Conservation (phyloP, 805 yeast species). For the Lachancea meyersii region DNA sequence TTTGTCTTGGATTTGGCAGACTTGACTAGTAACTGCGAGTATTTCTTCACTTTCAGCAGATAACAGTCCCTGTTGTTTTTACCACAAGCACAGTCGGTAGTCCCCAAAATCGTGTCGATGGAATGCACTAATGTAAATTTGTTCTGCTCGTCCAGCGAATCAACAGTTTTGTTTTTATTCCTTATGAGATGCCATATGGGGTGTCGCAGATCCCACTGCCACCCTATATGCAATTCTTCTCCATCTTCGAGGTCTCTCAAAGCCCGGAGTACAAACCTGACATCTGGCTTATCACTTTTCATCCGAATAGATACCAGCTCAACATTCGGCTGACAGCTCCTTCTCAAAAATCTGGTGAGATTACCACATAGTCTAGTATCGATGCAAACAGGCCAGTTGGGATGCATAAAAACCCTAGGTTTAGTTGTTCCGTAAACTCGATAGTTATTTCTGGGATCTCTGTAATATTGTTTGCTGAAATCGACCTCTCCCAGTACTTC, state of each 20-base stretch:
- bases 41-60: slow-evolving; percentile 54
- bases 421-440: slow-evolving; percentile 61
- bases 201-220: slow-evolving; percentile 85
- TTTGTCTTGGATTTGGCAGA: slow-evolving; percentile 42
- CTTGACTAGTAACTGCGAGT: slow-evolving; percentile 52
- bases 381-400: slow-evolving; percentile 55
- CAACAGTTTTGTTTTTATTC: slow-evolving; percentile 41
- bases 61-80: slow-evolving; percentile 46
- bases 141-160: slow-evolving; percentile 46
- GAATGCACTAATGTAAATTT: slow-evolving; percentile 53
- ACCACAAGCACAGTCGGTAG: slow-evolving; percentile 54
- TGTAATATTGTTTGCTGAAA: slow-evolving; percentile 54
- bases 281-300: slow-evolving; percentile 30
- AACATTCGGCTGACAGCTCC: slow-evolving; percentile 73
- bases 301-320: slow-evolving; percentile 45
- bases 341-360: slow-evolving; percentile 63
- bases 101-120: slow-evolving; percentile 54
- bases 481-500: slow-evolving; percentile 73
- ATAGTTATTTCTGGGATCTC: slow-evolving; percentile 71
- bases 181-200: slow-evolving; percentile 57
- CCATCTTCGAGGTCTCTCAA: slow-evolving; percentile 50
- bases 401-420: slow-evolving; percentile 52
- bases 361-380: slow-evolving; percentile 82
- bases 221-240: slow-evolving; percentile 69
- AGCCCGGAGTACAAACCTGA: slow-evolving; percentile 55